phyloP scores from a whole-genome alignment of 2,329 filamentous ascomycete genomes.

The Graphilbum sp. region DNA sequence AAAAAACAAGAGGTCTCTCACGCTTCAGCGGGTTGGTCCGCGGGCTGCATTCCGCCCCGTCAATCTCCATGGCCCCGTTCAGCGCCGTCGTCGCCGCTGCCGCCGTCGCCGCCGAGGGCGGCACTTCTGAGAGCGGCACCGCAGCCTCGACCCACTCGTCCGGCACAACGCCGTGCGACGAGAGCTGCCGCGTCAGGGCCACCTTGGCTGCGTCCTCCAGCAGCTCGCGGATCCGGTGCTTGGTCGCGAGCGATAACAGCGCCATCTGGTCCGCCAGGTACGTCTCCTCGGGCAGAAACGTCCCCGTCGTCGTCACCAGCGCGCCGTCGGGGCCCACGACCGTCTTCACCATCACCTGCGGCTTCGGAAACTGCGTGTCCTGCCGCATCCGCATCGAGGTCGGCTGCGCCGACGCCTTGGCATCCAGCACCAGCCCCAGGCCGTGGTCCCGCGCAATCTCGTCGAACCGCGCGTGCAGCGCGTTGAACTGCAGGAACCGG shows the following conservation, averaged over 20 bases:
- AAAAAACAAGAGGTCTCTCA: too few species aligned
- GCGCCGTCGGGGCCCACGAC: constrained; percentile 43
- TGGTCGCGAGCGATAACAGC: constrained; percentile 65
- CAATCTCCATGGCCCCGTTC: too few species aligned
- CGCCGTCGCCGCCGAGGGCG: not conserved
- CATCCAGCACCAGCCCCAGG: constrained; percentile 36
- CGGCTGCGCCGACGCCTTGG: constrained; percentile 19
- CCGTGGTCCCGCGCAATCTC: constrained; percentile 43
- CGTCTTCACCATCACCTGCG: constrained; percentile 35
- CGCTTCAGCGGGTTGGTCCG: constrained; percentile 44
- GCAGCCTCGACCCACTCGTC: constrained; percentile 62
- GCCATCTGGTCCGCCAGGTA: constrained; percentile 69
- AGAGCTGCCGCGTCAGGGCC: constrained; percentile 54
- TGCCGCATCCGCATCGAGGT: constrained; percentile 30
- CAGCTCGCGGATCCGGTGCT: constrained; percentile 60
- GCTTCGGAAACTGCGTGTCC: constrained; percentile 31
- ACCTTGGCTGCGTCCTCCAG: constrained; percentile 62
- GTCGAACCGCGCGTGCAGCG: constrained; percentile 39
- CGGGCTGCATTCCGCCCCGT: too few species aligned
- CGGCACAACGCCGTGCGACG: constrained; percentile 65
- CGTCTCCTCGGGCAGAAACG: constrained; percentile 59
- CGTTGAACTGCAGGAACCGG: constrained; percentile 53
- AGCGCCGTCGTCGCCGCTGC: constrained; percentile 4
- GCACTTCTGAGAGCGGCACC: constrained; percentile 26
- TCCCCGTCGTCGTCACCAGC: constrained; percentile 45